Evolutionary conservation across 768 basidiomycete genomes (phyloP), one percentile per base, ranked within the genome.

Genomic region (Leccinellum rugosiceps): DNA sequence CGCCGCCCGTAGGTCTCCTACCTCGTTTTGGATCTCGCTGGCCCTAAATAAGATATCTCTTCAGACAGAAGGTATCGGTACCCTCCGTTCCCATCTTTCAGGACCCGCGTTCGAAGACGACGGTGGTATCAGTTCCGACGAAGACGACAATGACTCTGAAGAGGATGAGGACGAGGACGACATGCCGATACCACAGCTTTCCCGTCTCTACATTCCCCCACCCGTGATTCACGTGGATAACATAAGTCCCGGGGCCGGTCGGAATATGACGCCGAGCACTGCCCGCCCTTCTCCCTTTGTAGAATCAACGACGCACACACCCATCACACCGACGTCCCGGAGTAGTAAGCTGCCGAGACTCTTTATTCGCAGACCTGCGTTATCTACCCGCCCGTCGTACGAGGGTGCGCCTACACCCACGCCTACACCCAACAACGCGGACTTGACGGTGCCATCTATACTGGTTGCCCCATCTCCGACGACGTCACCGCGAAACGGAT

Each of bases 51-150:
- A 31, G 26, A 50, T 49, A 26, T 53, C 25, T 5, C 31, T 38
- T 1, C 50, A 94, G 92, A 93, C 90, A 10, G 86, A 91, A 72
- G 90, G 92, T 25, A 84, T 94, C 28, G 92, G 92, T 52, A 94
- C 93, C 3, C 75, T 91, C 25, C 87, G 88, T 28, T 87, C 86
- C 3, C 75, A 84, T 67, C 75, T 82, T 19, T 68, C 60, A 4
- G 79, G 77, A 7, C 82, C 82, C 3, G 80, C 77, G 23, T 84
- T 82, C 61, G 81, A 87, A 67, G 92, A 94, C 64, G 92, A 92
- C 64, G 92, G 84, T n/a, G 84, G 86, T 4, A 74, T 91, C 10
- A 87, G 84, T 28, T 80, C 78, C 0, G 81, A 82, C 41, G 77
- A 74, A 4, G 75, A 75, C 14, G 80, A 80, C 31, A 75, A 68